Evolutionary conservation across 495 filamentous ascomycete species (phyloP).

Genomic region (Talaromyces liani): DNA sequence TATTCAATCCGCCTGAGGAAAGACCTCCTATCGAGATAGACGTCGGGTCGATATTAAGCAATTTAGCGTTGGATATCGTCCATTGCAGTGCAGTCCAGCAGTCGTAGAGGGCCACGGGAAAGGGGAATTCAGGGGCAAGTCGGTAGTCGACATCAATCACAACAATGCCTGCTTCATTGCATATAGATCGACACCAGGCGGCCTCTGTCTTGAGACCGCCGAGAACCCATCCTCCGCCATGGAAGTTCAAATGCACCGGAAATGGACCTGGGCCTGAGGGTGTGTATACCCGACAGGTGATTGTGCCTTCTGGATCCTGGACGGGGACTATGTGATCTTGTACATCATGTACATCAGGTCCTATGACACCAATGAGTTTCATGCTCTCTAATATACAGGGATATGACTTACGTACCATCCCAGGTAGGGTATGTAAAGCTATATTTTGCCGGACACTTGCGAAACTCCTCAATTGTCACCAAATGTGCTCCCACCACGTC

Average conservation of each 20-base stretch:
- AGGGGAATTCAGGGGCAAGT: constrained; percentile 26
- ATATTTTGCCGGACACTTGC: constrained; percentile 25
- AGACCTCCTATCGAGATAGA: constrained; percentile 40
- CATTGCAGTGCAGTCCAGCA: constrained; percentile 37
- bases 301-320: constrained; percentile 22
- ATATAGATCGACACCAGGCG: constrained; percentile 33
- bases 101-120: constrained; percentile 25
- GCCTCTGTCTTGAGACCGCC: constrained; percentile 33
- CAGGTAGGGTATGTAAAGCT: constrained; percentile 25
- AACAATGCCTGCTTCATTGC: constrained; percentile 29
- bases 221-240: constrained; percentile 40
- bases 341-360: constrained; percentile 24
- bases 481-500: constrained; percentile 15
- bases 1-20: constrained; percentile 37
- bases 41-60: constrained; percentile 42
- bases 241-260: constrained; percentile 37
- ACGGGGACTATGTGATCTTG: constrained; percentile 26
- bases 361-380: background rate
- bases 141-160: constrained; percentile 37
- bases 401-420: constrained; percentile 17
- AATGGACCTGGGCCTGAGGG: constrained; percentile 29
- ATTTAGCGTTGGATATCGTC: constrained; percentile 25
- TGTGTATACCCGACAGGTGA: constrained; percentile 30
- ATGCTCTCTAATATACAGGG: background rate
- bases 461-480: constrained; percentile 25